A percentile compares a stretch with the other conserved stretches of the same genome.
Evolutionary conservation across 192 early-diverging fungal genomes (phyloP).

Genomic region (Linderina pennispora): DNA sequence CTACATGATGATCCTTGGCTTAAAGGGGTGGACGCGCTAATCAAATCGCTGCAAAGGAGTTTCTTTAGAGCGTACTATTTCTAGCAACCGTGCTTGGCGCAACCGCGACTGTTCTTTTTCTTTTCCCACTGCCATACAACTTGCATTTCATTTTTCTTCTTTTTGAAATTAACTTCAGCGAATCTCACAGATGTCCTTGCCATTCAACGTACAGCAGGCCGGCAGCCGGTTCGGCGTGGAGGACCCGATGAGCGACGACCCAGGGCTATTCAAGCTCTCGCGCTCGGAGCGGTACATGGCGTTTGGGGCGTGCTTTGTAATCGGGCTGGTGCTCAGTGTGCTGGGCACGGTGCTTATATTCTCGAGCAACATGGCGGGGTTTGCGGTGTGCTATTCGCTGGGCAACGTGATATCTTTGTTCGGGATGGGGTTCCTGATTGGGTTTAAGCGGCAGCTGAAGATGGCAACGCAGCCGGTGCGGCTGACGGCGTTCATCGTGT

Average conservation of each 20-base stretch:
- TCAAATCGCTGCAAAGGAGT: too few relatives aligned
- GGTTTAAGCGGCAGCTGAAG: constrained; percentile 80
- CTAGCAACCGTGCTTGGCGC: too few relatives aligned
- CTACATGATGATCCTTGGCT: too few relatives aligned
- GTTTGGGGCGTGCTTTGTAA: constrained; percentile 60
- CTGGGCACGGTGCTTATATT: constrained; percentile 54
- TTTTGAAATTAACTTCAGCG: too few relatives aligned
- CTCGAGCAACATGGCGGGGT: constrained; percentile 59
- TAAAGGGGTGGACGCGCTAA: too few relatives aligned
- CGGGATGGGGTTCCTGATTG: constrained; percentile 86
- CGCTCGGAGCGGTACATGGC: constrained; percentile 40
- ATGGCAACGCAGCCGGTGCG: constrained; percentile 75
- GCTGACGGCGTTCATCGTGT: constrained; percentile 68
- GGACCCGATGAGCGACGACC: constrained; percentile 41
- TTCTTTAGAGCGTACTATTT: too few relatives aligned
- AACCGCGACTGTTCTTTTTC: too few relatives aligned
- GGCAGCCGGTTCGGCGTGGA: constrained; percentile 15
- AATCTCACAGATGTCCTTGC: constrained; percentile 40
- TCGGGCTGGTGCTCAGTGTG: constrained; percentile 74
- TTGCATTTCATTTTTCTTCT: too few relatives aligned
- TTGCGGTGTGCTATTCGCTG: constrained; percentile 86
- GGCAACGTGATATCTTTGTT: constrained; percentile 85
- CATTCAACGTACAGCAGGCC: constrained; percentile 29
- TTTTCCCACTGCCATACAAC: too few relatives aligned
- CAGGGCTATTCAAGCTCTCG: constrained; percentile 39